These are phyloP conservation scores for Diplodia scrobiculata DNA, from an alignment of 2,329 filamentous ascomycete species.

Conservation along the genomic window DNA sequence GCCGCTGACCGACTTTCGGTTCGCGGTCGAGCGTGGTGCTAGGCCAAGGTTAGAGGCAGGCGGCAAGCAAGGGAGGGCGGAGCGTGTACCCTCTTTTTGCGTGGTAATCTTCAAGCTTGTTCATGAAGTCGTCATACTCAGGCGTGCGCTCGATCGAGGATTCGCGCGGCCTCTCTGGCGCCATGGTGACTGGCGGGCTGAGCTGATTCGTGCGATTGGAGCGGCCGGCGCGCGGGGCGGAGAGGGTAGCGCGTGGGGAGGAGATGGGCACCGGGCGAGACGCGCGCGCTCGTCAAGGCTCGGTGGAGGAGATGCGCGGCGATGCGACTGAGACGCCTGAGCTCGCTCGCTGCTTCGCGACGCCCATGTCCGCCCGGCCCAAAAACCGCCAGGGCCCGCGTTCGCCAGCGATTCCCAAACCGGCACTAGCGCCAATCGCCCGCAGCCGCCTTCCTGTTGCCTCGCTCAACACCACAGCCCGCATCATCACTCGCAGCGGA, in stretches of 20 bases:
- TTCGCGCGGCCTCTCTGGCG: slow-evolving; percentile 49
- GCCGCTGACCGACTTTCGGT: slow-evolving; percentile 75
- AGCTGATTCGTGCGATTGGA: slow-evolving; percentile 11
- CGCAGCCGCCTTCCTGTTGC: slow-evolving; percentile 21
- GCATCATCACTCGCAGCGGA: slow-evolving; percentile 38
- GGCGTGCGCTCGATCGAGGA: slow-evolving; percentile 53
- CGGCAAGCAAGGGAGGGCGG: slow-evolving; percentile 6
- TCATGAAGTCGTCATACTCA: slow-evolving; percentile 79
- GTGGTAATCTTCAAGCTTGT: slow-evolving; percentile 72
- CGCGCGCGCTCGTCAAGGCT: slow-evolving; percentile 27
- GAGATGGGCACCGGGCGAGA: slow-evolving; percentile 24
- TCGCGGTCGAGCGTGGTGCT: slow-evolving; percentile 75
- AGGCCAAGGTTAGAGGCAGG: slow-evolving; percentile 33
- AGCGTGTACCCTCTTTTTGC: slow-evolving; percentile 66
- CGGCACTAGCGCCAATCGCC: slow-evolving; percentile 43
- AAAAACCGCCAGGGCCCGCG: slow-evolving; percentile 15
- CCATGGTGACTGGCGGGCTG: slow-evolving; percentile 42
- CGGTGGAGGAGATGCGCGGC: slow-evolving; percentile 23
- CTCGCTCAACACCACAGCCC: slow-evolving; percentile 9
- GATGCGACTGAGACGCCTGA: slow-evolving; percentile 27
- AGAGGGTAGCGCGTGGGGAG: slow-evolving; percentile 5
- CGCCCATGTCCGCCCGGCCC: slow-evolving; percentile 20
- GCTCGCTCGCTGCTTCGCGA: slow-evolving; percentile 21
- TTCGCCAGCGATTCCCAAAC: slow-evolving; percentile 36
- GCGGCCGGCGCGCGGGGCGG: slow-evolving; percentile 3